Evolutionary conservation across 192 early-diverging fungal species (phyloP).

Genomic region (Coemansia sp.): DNA sequence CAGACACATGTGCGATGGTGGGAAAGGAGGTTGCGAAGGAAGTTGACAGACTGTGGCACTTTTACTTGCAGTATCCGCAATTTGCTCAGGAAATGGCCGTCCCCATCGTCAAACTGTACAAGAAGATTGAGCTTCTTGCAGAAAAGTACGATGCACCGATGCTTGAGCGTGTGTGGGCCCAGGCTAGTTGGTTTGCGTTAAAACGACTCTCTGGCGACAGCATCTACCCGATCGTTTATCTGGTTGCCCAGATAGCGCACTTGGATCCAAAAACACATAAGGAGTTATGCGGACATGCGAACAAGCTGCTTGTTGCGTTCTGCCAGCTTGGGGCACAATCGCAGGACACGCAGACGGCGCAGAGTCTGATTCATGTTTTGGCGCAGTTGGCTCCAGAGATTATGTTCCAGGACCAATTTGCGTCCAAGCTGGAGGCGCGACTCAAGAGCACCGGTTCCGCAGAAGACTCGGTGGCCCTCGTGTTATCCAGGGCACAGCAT

Average conservation of each 20-base stretch:
- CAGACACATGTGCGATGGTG: not conserved
- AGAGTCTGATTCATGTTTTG: constrained; percentile 32
- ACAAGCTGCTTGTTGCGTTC: constrained; percentile 36
- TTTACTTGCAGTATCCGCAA: constrained; percentile 39
- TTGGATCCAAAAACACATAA: constrained; percentile 16
- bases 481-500: constrained; percentile 36
- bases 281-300: constrained; percentile 7
- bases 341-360: constrained; percentile 21
- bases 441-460: constrained; percentile 29
- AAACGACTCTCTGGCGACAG: constrained; percentile 24
- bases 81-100: constrained; percentile 31
- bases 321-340: constrained; percentile 35
- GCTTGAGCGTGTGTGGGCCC: constrained; percentile 42
- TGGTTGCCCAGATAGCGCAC: constrained; percentile 28
- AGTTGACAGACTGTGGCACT: constrained; percentile 51
- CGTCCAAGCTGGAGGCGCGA: constrained; percentile 24
- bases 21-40: constrained; percentile 42
- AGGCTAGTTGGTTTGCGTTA: constrained; percentile 52
- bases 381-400: constrained; percentile 35
- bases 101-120: constrained; percentile 40
- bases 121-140: constrained; percentile 31
- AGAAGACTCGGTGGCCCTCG: constrained; percentile 32
- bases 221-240: constrained; percentile 21
- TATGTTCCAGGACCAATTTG: constrained; percentile 38
- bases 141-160: constrained; percentile 24